Evolutionary conservation across 768 basidiomycete genomes (phyloP).

Genomic region (Leccinum subgranulosum): DNA sequence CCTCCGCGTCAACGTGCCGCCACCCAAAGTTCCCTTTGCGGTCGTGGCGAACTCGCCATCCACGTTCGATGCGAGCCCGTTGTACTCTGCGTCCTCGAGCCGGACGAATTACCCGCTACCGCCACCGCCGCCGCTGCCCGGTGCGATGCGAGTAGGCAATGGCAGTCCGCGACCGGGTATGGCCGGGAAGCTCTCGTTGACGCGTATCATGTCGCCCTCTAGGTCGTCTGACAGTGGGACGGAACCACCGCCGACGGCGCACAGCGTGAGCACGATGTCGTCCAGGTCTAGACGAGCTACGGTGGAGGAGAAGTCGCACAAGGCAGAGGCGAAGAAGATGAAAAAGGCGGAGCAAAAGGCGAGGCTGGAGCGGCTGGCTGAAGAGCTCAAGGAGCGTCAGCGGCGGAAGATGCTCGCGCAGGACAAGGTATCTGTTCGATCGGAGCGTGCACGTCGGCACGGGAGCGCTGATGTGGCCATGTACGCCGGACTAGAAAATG

Average conservation of each 20-base stretch:
- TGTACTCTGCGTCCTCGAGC: not conserved
- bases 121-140: not conserved
- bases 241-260: constrained; percentile 15
- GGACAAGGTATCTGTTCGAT: constrained; percentile 32
- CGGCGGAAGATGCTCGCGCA: constrained; percentile 28
- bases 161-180: constrained; percentile 9
- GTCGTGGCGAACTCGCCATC: constrained; percentile 15
- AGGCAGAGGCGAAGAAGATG: constrained; percentile 41
- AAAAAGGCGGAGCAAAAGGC: constrained; percentile 41
- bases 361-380: constrained; percentile 42
- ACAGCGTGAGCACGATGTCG: constrained; percentile 12
- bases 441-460: constrained; percentile 22
- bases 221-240: constrained; percentile 2
- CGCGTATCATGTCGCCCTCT: constrained; percentile 27
- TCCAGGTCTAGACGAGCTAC: constrained; percentile 20
- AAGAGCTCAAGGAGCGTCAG: constrained; percentile 40
- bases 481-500: constrained; percentile 31
- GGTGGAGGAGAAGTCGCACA: constrained; percentile 42
- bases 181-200: constrained; percentile 22
- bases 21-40: constrained; percentile 15
- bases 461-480: constrained; percentile 28
- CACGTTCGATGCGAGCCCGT: constrained; percentile 3
- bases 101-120: not conserved
- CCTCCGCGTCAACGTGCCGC: constrained; percentile 30
- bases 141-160: not conserved